These are phyloP conservation scores for Mycena galericulata DNA, from an alignment of 768 basidiomycete species.

Conservation along the genomic window DNA sequence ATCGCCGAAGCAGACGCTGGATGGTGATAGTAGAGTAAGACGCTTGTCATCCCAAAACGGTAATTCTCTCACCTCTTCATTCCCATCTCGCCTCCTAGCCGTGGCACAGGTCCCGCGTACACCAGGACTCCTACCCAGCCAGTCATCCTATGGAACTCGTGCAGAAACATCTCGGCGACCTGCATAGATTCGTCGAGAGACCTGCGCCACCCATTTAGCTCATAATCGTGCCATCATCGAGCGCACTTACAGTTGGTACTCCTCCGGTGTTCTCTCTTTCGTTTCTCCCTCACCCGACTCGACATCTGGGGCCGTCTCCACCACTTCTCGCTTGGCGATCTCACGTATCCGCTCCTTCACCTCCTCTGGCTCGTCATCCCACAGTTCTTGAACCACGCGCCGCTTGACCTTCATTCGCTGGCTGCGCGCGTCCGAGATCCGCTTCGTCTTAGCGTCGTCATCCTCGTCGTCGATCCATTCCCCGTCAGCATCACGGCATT, in stretches of 20 bases:
- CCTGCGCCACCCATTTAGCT: too few species aligned
- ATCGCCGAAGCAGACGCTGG: not conserved
- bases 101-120: slow-evolving; percentile 7
- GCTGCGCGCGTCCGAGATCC: not conserved
- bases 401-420: not conserved
- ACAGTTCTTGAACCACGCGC: not conserved
- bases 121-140: slow-evolving; percentile 3
- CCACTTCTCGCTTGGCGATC: not conserved
- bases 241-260: too few species aligned
- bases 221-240: too few species aligned
- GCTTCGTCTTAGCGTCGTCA: not conserved
- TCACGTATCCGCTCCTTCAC: not conserved
- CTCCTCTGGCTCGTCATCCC: not conserved
- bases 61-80: slow-evolving; percentile 3
- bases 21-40: too few species aligned
- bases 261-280: not conserved
- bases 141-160: not conserved
- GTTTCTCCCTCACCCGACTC: too few species aligned
- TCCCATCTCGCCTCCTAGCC: not conserved
- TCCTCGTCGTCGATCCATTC: slow-evolving; percentile 20
- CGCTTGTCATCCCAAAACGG: not conserved
- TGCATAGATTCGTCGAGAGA: slow-evolving; percentile 4
- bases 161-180: not conserved
- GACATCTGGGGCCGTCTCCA: too few species aligned
- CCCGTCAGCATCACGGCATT: slow-evolving; percentile 6